Percentiles rank a stretch among this genome's conserved stretches.
These are phyloP conservation scores for Aspergillus niger DNA, from an alignment of 2,329 filamentous ascomycete genomes.

Conservation along the genomic window DNA sequence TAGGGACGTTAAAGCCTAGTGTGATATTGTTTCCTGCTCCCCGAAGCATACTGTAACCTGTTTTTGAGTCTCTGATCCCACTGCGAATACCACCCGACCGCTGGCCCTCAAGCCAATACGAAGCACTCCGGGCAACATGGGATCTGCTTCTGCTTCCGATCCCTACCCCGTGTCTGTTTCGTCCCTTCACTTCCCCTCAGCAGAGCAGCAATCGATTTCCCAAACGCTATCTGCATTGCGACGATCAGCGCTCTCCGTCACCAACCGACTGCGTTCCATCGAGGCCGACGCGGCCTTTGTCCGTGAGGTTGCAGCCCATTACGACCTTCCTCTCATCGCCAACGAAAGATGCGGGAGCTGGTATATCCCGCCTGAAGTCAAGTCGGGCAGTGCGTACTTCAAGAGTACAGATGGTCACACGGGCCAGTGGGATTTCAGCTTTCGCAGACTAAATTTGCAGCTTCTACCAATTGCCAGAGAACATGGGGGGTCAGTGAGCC, in stretches of 20 bases:
- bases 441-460: constrained; percentile 80
- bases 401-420: constrained; percentile 97
- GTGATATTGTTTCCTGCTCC: neutral
- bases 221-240: constrained; percentile 71
- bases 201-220: constrained; percentile 64
- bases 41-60: neutral
- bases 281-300: constrained; percentile 76
- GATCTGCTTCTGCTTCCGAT: constrained; percentile 24
- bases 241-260: constrained; percentile 72
- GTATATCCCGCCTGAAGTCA: constrained; percentile 72
- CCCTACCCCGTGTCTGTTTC: constrained; percentile 40
- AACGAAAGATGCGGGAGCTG: constrained; percentile 96
- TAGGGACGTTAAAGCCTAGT: neutral
- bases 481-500: constrained; percentile 63
- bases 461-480: constrained; percentile 68
- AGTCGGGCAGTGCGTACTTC: constrained; percentile 82
- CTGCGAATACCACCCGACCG: neutral
- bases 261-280: constrained; percentile 82
- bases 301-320: constrained; percentile 52
- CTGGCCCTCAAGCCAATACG: neutral
- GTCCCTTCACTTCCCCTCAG: constrained; percentile 56
- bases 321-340: constrained; percentile 71
- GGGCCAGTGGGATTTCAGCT: constrained; percentile 87
- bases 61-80: neutral
- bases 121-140: constrained; percentile 25